These are phyloP conservation scores for Pulveroboletus sp. DNA, from an alignment of 768 basidiomycete species.

Conservation along the genomic window DNA sequence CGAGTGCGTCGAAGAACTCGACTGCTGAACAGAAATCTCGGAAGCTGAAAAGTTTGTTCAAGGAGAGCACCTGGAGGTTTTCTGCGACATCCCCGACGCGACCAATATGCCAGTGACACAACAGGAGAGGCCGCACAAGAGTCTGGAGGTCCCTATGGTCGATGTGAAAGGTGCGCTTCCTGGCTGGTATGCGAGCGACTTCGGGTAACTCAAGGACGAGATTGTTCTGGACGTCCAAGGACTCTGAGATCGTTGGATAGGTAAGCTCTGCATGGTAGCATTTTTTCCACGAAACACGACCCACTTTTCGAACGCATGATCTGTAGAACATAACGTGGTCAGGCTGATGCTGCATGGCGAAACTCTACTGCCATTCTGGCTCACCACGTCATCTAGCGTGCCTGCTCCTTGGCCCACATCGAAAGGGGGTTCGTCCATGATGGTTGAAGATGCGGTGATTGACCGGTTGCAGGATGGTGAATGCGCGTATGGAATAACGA, in stretches of 20 bases:
- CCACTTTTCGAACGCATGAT: constrained; percentile 20
- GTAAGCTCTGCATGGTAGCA: not conserved
- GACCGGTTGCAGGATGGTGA: not conserved
- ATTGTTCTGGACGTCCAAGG: constrained; percentile 14
- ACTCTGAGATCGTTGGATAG: constrained; percentile 10
- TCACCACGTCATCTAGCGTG: constrained; percentile 20
- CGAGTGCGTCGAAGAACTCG: constrained; percentile 28
- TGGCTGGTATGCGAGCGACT: constrained; percentile 26
- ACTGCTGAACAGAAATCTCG: constrained; percentile 21
- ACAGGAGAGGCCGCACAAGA: constrained; percentile 36
- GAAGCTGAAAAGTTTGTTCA: constrained; percentile 29
- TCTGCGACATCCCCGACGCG: constrained; percentile 6
- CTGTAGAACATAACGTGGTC: constrained; percentile 5
- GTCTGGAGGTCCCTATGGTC: constrained; percentile 26
- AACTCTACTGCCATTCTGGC: not conserved
- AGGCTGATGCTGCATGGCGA: not conserved
- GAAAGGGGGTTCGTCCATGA: constrained; percentile 4
- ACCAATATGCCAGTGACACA: constrained; percentile 25
- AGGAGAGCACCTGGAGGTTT: constrained; percentile 13
- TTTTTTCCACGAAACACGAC: not conserved
- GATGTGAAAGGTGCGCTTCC: constrained; percentile 34
- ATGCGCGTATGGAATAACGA: not conserved
- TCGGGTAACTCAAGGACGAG: constrained; percentile 16
- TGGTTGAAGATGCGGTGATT: constrained; percentile 1
- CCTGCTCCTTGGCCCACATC: not conserved